Conservation (phyloP, 495 filamentous ascomycete genomes). For the Neurospora hispaniola region DNA sequence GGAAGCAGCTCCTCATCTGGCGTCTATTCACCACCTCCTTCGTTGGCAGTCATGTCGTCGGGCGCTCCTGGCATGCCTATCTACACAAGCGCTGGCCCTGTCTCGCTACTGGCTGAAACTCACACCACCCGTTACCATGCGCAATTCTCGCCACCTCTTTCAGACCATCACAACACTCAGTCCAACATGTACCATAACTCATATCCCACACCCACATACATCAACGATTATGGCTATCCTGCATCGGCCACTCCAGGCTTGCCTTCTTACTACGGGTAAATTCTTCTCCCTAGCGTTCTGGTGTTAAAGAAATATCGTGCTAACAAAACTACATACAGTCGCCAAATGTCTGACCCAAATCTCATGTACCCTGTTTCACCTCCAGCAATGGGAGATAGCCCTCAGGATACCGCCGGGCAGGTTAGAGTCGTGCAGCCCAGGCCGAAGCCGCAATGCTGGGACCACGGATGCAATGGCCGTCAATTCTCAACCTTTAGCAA, state of each 20-base stretch:
- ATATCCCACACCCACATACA: slow-evolving; percentile 22
- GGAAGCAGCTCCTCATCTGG: slow-evolving; percentile 31
- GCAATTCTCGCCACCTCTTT: slow-evolving; percentile 33
- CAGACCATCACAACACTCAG: slow-evolving; percentile 25
- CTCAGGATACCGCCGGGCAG: slow-evolving; percentile 33
- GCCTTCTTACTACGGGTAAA: slow-evolving; percentile 36
- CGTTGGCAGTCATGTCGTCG: slow-evolving; percentile 30
- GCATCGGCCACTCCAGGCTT: slow-evolving; percentile 27
- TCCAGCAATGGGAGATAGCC: slow-evolving; percentile 16
- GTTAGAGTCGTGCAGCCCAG: slow-evolving; percentile 63
- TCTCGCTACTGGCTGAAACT: slow-evolving; percentile 36
- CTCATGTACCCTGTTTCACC: slow-evolving; percentile 34
- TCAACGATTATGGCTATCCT: slow-evolving; percentile 30
- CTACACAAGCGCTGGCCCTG: slow-evolving; percentile 35
- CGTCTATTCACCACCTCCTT: slow-evolving; percentile 28
- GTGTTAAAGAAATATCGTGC: background rate
- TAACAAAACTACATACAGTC: slow-evolving; percentile 15
- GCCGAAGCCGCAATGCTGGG: slow-evolving; percentile 89
- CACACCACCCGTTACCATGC: slow-evolving; percentile 31
- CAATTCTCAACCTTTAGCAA: slow-evolving; percentile 96
- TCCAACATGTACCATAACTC: slow-evolving; percentile 23
- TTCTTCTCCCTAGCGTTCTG: background rate
- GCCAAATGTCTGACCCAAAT: slow-evolving; percentile 28
- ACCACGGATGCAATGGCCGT: slow-evolving; percentile 88
- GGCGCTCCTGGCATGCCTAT: slow-evolving; percentile 29